Evolutionary conservation across 1,284 basidiomycete species (phyloP), one percentile per base, ranked within the genome.

Genomic region (Ceratobasidium sp.): DNA sequence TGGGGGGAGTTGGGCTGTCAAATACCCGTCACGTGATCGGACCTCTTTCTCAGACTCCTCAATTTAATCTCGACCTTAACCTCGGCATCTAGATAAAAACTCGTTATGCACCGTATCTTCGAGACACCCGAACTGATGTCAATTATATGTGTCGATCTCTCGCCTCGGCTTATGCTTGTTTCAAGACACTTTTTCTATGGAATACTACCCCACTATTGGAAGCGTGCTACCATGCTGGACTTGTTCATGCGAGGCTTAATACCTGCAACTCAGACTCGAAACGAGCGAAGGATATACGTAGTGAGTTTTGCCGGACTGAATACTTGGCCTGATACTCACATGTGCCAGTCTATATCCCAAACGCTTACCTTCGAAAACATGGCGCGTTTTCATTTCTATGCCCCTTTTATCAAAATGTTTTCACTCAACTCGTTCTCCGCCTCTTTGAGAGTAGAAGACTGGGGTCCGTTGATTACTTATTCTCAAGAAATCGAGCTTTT

Each of bases 381-480:
- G 61, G 20, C 39, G 7, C 61, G 61, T 13, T 64, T 64, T n/a
- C 39, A 64, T 42, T 42, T 64, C 39, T 64, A 64, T 64, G 61
- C 61, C n/a, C 61, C 39, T 6, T 64, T n/a, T 12, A 44, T 64
- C 61, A 64, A 64, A 40, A 44, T 3, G 20, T 20, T 64, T 5
- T 42, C 39, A 20, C 6, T 64, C 15, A 15, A n/a, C 20, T 23
- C 20, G 5, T 2, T 3, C 6, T 13, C 12, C 39, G 7, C 9
- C 4, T 15, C 6, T 18, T 3, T 10, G 10, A 13, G 44, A 44
- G 20, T 44, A n/a, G 15, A 42, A 4, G 44, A 44, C 20, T 64
- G 61, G 61, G 61, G 44, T 20, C 40, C 61, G 18, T 64, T 64
- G 61, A n/a, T 40, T 3, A 40, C 18, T 20, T 40, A 64, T 64